phyloP scores from a whole-genome alignment of 129 eudicot species.

The Sambucus nigra region DNA sequence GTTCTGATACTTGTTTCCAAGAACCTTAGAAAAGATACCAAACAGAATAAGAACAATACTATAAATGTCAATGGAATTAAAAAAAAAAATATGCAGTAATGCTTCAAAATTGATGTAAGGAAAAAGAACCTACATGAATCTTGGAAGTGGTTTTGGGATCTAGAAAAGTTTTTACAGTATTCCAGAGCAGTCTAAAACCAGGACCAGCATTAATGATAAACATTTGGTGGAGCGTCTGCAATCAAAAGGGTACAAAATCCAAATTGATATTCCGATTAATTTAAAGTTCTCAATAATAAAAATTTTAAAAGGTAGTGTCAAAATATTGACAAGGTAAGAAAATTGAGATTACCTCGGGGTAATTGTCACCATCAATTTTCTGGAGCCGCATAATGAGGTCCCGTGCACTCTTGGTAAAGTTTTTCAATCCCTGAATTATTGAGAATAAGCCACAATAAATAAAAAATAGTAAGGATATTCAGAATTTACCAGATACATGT shows the following conservation, averaged over 20 bases:
- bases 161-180: constrained; percentile 70
- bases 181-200: constrained; percentile 94
- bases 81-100: neutral
- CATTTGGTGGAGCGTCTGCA: constrained; percentile 91
- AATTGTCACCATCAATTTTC: constrained; percentile 93
- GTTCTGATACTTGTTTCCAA: constrained; percentile 77
- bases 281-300: neutral
- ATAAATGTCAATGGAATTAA: neutral
- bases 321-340: neutral
- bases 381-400: constrained; percentile 79
- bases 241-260: neutral
- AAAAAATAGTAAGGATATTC: neutral
- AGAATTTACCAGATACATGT: neutral
- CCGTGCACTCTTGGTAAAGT: constrained; percentile 79
- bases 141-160: constrained; percentile 96
- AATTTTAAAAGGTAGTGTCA: neutral
- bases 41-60: neutral
- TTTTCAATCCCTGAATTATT: constrained; percentile 61
- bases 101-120: neutral
- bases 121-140: constrained; percentile 56
- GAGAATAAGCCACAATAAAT: neutral
- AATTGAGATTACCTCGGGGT: constrained; percentile 62
- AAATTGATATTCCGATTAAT: neutral
- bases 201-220: constrained; percentile 95
- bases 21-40: constrained; percentile 44